Evolutionary conservation across 2,329 filamentous ascomycete genomes (phyloP).

Genomic region (Blastomyces parvus): DNA sequence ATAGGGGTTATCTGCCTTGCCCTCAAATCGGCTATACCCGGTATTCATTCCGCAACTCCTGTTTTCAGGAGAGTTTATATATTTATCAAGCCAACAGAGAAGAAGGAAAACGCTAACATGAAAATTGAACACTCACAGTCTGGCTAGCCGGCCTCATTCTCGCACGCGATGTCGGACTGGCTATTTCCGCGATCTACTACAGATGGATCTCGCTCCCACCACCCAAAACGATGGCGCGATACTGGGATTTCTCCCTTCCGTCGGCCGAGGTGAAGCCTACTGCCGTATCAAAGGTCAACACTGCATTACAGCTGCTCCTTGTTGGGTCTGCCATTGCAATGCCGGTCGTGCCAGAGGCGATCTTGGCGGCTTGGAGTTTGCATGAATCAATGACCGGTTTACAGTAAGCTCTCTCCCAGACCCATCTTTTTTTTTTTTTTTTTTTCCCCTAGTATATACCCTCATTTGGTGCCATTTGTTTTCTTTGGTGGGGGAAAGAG

Average conservation of each 20-base stretch:
- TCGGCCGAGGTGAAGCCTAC: conserved; percentile 39
- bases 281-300: conserved; percentile 60
- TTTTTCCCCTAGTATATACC: neutral
- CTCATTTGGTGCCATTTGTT: neutral
- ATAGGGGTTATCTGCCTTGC: conserved; percentile 78
- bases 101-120: neutral
- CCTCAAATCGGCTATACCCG: conserved; percentile 68
- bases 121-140: conserved; percentile 38
- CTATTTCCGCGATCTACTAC: conserved; percentile 83
- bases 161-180: conserved; percentile 75
- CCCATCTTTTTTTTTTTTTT: conserved; percentile 7
- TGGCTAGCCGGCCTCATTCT: conserved; percentile 88
- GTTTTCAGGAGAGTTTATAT: neutral
- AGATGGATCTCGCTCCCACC: conserved; percentile 88
- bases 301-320: conserved; percentile 76
- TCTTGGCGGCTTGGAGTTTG: conserved; percentile 44
- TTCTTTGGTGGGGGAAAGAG: neutral
- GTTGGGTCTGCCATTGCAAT: conserved; percentile 76
- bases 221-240: conserved; percentile 82
- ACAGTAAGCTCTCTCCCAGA: conserved; percentile 26
- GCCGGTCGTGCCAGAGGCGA: conserved; percentile 57
- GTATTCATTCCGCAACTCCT: conserved; percentile 41
- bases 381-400: conserved; percentile 51
- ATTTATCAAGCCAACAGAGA: neutral
- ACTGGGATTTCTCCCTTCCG: conserved; percentile 93